phyloP scores from a whole-genome alignment of 1,139 yeast species.

The Taiozyma sp. region DNA sequence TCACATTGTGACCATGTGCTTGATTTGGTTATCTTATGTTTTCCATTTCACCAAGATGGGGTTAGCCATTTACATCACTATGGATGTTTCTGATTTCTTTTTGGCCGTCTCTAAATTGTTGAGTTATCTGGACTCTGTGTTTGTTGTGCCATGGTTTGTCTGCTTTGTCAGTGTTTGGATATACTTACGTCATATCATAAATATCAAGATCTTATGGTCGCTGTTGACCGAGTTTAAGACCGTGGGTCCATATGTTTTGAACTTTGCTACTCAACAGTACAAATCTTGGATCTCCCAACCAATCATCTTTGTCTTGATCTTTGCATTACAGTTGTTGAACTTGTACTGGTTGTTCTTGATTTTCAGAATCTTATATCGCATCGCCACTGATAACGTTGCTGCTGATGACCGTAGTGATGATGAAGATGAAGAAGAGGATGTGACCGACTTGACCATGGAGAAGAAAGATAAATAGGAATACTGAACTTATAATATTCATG shows the following conservation, averaged over 20 bases:
- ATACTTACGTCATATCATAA: slow-evolving; percentile 83
- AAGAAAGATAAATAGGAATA: neutral
- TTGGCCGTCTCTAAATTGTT: slow-evolving; percentile 77
- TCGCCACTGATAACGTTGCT: slow-evolving; percentile 44
- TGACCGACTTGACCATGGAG: neutral
- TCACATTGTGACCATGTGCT: slow-evolving; percentile 84
- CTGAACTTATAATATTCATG: neutral
- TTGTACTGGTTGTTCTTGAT: slow-evolving; percentile 83
- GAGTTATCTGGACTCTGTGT: slow-evolving; percentile 68
- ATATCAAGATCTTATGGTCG: slow-evolving; percentile 78
- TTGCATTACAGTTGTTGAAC: slow-evolving; percentile 81
- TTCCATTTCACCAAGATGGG: slow-evolving; percentile 98
- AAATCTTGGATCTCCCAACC: slow-evolving; percentile 95
- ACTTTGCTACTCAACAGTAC: slow-evolving; percentile 92
- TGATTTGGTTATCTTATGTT: slow-evolving; percentile 85
- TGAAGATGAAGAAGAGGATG: slow-evolving; percentile 24
- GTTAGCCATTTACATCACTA: slow-evolving; percentile 79
- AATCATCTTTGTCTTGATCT: slow-evolving; percentile 72
- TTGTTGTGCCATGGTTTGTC: slow-evolving; percentile 62
- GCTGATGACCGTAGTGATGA: slow-evolving; percentile 86
- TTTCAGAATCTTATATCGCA: slow-evolving; percentile 67
- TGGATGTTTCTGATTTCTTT: slow-evolving; percentile 94
- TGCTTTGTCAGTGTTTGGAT: slow-evolving; percentile 72
- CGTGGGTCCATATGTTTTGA: slow-evolving; percentile 74
- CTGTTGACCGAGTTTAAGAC: slow-evolving; percentile 81